Percentiles rank a stretch among this genome's conserved stretches.
These are phyloP conservation scores for Apium graveolens DNA, from an alignment of 129 eudicot species.

Conservation along the genomic window DNA sequence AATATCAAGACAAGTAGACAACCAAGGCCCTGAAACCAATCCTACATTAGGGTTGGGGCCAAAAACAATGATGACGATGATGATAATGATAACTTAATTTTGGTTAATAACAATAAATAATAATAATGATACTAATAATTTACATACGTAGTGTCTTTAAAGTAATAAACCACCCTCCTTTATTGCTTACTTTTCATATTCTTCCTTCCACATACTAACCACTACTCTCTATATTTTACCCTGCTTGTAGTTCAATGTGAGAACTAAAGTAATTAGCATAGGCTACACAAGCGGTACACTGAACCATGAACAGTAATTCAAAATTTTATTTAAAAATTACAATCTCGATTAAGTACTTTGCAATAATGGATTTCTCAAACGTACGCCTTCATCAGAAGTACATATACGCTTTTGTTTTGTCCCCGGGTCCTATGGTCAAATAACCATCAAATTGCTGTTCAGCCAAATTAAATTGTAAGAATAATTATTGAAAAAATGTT, in stretches of 20 bases:
- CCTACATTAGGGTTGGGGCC: neutral
- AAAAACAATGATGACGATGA: neutral
- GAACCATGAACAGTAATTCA: neutral
- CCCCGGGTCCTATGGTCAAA: neutral
- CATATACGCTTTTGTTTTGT: neutral
- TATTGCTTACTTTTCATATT: neutral
- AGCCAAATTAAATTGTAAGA: neutral
- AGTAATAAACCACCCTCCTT: neutral
- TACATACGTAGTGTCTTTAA: neutral
- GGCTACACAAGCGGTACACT: neutral
- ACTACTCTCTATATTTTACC: neutral
- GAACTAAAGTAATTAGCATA: neutral
- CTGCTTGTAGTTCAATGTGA: neutral
- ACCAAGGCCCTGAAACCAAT: neutral
- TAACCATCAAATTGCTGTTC: neutral
- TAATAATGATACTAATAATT: neutral
- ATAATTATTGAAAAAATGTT: neutral
- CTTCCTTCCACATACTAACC: neutral
- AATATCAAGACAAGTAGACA: neutral
- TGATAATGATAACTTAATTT: neutral
- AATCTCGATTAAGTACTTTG: neutral
- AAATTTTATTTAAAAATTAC: neutral
- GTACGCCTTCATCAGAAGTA: neutral
- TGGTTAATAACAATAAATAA: neutral
- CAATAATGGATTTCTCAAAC: neutral